phyloP scores from a whole-genome alignment of 2,329 filamentous ascomycete genomes.

The Davidsoniella eucalypti region DNA sequence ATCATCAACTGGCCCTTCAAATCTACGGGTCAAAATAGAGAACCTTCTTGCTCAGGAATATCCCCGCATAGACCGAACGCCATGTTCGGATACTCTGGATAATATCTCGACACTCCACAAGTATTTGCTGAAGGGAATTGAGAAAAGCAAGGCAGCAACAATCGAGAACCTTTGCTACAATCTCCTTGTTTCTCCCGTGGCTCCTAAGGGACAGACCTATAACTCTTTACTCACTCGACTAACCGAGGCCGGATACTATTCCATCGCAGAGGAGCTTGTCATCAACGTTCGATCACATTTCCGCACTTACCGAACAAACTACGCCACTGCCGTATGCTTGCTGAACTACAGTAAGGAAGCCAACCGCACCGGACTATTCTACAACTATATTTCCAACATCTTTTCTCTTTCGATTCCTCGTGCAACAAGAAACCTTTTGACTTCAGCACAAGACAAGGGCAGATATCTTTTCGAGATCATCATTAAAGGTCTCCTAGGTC shows the following conservation, averaged over 20 bases:
- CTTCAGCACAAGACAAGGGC: conserved; percentile 3
- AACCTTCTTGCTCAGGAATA: conserved; percentile 9
- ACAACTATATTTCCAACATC: conserved; percentile 6
- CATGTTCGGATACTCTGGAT: neutral
- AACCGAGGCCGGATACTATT: conserved; percentile 30
- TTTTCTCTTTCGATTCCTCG: neutral
- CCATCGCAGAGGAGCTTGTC: conserved; percentile 33
- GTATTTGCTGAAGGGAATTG: conserved; percentile 9
- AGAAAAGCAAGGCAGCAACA: conserved; percentile 3
- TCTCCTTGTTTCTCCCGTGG: conserved; percentile 42
- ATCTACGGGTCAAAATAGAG: conserved; percentile 7
- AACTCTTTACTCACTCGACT: conserved; percentile 57
- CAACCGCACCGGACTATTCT: conserved; percentile 9
- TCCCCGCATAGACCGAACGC: conserved; percentile 1
- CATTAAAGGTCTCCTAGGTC: conserved; percentile 31
- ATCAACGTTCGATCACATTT: conserved; percentile 12
- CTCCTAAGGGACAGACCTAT: conserved; percentile 52
- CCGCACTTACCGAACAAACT: conserved; percentile 1
- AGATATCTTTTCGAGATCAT: conserved; percentile 26
- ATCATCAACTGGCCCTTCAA: neutral
- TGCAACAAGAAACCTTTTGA: conserved; percentile 1
- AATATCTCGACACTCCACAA: conserved; percentile 6
- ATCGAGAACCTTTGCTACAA: conserved; percentile 45
- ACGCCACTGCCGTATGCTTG: conserved; percentile 9
- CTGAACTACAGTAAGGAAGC: conserved; percentile 10